phyloP scores from a whole-genome alignment of 2,329 filamentous ascomycete species.

The Metarhizium humberi region DNA sequence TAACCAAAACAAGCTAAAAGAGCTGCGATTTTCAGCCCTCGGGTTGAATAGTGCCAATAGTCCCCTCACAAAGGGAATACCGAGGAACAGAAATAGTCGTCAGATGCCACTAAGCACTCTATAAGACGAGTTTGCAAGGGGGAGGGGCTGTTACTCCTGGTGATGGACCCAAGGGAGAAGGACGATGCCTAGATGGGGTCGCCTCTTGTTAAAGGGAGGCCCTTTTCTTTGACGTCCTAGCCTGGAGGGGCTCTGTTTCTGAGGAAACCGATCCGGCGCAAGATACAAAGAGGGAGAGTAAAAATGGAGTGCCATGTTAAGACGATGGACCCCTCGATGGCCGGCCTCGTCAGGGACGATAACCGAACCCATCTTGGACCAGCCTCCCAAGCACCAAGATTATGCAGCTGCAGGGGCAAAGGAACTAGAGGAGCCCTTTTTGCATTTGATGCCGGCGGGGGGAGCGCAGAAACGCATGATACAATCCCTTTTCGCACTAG shows the following conservation, averaged over 20 bases:
- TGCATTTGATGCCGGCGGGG: no score
- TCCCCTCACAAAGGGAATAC: background rate
- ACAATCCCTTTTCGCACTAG: background rate
- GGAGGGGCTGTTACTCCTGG: background rate
- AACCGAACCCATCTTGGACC: background rate
- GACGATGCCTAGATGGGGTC: background rate
- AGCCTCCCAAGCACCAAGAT: background rate
- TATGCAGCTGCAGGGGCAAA: background rate
- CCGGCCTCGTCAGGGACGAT: background rate
- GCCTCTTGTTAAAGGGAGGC: background rate
- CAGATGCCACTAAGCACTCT: background rate
- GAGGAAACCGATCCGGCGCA: background rate
- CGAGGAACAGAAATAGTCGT: background rate
- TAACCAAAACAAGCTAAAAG: background rate
- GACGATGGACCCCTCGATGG: background rate
- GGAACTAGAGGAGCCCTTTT: background rate
- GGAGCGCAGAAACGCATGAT: background rate
- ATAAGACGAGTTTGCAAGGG: background rate
- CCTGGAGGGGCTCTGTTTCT: background rate
- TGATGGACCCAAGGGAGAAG: background rate
- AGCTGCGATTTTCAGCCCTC: background rate
- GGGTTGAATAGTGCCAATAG: background rate
- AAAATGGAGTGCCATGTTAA: background rate
- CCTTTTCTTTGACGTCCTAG: background rate
- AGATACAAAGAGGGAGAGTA: background rate